phyloP scores from a whole-genome alignment of 305 asterid species.

The Solanum hybrid region DNA sequence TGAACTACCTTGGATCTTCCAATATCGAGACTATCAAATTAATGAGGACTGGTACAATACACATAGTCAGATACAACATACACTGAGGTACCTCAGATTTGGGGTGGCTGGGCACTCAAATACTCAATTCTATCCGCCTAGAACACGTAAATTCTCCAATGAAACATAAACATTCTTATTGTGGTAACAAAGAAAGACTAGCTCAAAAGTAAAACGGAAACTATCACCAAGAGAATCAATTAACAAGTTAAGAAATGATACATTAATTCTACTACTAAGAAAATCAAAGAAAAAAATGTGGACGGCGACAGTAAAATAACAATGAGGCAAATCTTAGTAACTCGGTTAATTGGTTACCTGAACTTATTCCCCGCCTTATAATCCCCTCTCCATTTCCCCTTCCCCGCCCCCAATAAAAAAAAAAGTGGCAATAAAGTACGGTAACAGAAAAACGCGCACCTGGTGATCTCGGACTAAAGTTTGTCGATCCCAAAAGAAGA shows the following conservation, averaged over 20 bases:
- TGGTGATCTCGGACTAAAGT: constrained; percentile 77
- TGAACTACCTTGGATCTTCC: neutral
- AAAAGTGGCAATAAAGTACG: neutral
- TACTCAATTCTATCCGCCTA: neutral
- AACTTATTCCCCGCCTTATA: neutral
- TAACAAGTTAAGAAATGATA: neutral
- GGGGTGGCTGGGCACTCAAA: neutral
- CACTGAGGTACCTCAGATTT: neutral
- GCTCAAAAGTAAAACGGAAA: neutral
- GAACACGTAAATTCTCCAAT: neutral
- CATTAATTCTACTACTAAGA: neutral
- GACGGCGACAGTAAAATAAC: neutral
- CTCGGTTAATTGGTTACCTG: neutral
- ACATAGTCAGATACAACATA: neutral
- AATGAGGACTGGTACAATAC: neutral
- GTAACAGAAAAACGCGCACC: constrained; percentile 23
- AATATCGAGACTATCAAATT: neutral
- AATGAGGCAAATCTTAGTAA: neutral
- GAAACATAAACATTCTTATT: neutral
- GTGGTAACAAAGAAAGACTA: neutral
- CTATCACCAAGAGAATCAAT: neutral
- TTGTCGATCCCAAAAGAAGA: constrained; percentile 92
- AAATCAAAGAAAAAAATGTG: neutral
- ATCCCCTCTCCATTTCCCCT: neutral
- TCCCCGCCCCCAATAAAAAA: neutral